Percentiles rank a stretch among this genome's conserved stretches.
Conservation (phyloP, 2,329 filamentous ascomycete species). For the Colletotrichum viniferum region DNA sequence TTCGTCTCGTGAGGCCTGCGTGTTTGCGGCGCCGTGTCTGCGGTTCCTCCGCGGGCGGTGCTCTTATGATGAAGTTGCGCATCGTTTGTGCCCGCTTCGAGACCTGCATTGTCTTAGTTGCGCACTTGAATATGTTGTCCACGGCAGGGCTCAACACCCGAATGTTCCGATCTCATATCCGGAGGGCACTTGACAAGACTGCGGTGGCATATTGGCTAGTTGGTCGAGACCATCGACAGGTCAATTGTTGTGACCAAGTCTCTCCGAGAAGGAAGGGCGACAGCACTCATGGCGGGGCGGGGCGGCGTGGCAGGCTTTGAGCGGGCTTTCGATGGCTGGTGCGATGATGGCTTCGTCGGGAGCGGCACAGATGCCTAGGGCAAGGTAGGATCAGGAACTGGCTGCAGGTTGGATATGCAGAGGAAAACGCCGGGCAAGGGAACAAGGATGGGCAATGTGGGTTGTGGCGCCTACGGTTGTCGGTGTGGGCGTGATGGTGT, state of each 20-base stretch:
- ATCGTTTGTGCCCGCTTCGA: neutral
- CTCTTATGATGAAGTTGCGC: neutral
- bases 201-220: neutral
- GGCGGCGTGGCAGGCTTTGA: neutral
- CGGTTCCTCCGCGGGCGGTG: neutral
- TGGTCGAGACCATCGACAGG: neutral
- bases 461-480: neutral
- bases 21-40: neutral
- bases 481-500: neutral
- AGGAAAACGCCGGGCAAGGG: neutral
- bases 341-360: conserved; percentile 1
- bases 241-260: neutral
- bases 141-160: neutral
- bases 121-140: neutral
- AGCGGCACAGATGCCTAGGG: conserved; percentile 1
- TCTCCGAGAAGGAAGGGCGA: neutral
- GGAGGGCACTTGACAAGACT: neutral
- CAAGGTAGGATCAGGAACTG: neutral
- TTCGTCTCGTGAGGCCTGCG: neutral
- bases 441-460: neutral
- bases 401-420: neutral
- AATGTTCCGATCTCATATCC: neutral
- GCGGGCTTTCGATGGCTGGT: neutral
- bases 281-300: neutral
- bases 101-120: neutral